These are phyloP conservation scores for Delonix regia DNA, from an alignment of 306 rosid genomes.

Conservation along the genomic window DNA sequence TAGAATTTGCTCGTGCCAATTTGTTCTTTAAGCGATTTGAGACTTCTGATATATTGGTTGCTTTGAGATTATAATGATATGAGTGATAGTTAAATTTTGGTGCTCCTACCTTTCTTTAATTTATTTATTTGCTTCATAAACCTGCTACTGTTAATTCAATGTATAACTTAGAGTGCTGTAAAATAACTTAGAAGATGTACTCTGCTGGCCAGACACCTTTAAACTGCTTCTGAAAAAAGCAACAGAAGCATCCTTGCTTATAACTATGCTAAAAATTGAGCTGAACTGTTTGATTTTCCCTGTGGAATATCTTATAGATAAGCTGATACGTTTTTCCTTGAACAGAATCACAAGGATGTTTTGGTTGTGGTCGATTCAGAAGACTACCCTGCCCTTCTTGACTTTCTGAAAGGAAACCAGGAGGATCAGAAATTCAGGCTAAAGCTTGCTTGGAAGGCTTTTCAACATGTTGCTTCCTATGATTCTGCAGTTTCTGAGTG, in stretches of 20 bases:
- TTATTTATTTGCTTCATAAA: neutral
- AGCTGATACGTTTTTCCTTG: constrained; percentile 31
- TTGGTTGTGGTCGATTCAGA: constrained; percentile 89
- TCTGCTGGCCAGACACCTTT: constrained; percentile 6
- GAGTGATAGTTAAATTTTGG: neutral
- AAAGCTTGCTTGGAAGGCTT: constrained; percentile 96
- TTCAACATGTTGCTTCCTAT: constrained; percentile 87
- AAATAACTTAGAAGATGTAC: constrained; percentile 9
- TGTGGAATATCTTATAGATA: constrained; percentile 14
- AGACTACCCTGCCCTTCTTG: constrained; percentile 77
- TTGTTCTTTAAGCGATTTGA: neutral
- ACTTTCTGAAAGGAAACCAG: constrained; percentile 68
- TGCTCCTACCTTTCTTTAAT: neutral
- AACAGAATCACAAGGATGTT: constrained; percentile 91
- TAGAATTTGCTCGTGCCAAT: neutral
- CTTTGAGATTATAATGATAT: neutral
- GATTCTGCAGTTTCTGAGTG: constrained; percentile 95
- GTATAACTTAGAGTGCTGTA: neutral
- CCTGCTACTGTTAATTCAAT: neutral
- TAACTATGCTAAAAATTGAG: constrained; percentile 14
- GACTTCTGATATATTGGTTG: neutral
- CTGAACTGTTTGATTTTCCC: neutral
- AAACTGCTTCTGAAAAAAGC: neutral
- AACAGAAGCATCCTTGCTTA: neutral
- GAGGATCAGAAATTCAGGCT: constrained; percentile 69